Conservation (phyloP, 352 stramenopile species). For the Pythium biforme region DNA sequence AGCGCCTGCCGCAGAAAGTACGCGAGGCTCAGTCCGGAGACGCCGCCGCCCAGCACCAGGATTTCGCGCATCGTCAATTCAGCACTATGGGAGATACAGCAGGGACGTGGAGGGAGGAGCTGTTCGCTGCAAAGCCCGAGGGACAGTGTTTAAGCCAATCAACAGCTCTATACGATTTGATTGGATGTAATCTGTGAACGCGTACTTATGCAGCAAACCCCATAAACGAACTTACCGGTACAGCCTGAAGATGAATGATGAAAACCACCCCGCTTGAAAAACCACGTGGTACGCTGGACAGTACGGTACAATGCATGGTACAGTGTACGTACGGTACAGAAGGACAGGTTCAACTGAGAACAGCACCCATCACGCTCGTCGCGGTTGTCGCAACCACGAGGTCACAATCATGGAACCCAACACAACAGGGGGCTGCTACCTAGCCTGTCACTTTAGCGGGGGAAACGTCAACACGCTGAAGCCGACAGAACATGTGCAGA, state of each 20-base stretch:
- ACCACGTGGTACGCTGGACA: background rate
- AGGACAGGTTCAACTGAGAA: too few relatives aligned
- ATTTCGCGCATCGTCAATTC: slow-evolving; percentile 40
- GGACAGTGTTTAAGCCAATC: slow-evolving; percentile 3
- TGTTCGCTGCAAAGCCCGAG: background rate
- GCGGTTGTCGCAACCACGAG: background rate
- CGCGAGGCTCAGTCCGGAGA: slow-evolving; percentile 76
- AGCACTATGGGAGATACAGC: background rate
- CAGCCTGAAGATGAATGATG: too few relatives aligned
- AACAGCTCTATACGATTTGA: background rate
- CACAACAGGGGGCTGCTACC: too few relatives aligned
- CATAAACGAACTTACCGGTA: background rate
- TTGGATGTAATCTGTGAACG: background rate
- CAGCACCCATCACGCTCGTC: too few relatives aligned
- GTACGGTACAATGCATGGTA: background rate
- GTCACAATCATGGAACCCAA: background rate
- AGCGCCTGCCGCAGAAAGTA: slow-evolving; percentile 71
- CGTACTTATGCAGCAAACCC: background rate
- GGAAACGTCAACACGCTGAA: background rate
- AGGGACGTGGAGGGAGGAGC: background rate
- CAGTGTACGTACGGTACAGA: too few relatives aligned
- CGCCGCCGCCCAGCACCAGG: slow-evolving; percentile 79
- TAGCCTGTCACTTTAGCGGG: background rate
- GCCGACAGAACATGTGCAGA: slow-evolving; percentile 4
- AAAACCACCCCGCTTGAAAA: background rate